Conservation (phyloP, 345 rosid species). For the Eucalyptus shirleyi region DNA sequence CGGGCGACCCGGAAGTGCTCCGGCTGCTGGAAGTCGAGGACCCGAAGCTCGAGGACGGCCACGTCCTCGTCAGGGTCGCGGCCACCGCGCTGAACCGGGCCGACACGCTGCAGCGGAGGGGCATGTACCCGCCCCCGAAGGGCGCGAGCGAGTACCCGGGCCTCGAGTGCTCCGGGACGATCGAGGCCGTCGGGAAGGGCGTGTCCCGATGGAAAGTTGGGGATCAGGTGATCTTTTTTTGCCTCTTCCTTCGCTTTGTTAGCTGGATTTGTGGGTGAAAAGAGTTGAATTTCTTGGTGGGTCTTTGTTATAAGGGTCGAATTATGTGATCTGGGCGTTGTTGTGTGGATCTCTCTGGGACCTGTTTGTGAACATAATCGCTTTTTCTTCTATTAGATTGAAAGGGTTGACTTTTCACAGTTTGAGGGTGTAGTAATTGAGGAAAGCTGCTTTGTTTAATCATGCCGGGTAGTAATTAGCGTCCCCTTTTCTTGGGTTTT, state of each 20-base stretch:
- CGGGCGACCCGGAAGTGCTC: constrained; percentile 75
- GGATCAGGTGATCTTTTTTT: constrained; percentile 36
- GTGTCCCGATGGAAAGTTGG: constrained; percentile 81
- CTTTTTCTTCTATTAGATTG: not conserved
- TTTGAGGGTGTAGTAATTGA: not conserved
- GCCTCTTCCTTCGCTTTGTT: not conserved
- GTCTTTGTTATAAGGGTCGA: not conserved
- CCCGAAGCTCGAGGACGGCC: constrained; percentile 52
- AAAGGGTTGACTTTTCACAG: not conserved
- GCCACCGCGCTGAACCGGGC: constrained; percentile 80
- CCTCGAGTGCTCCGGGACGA: constrained; percentile 82
- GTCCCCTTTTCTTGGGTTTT: not conserved
- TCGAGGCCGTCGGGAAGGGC: constrained; percentile 39
- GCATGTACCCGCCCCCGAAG: constrained; percentile 64
- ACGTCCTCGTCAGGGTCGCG: constrained; percentile 57
- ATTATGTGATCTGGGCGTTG: not conserved
- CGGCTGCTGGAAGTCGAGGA: constrained; percentile 61
- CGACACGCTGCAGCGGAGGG: constrained; percentile 65
- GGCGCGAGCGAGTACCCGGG: constrained; percentile 67
- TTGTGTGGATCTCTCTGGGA: not conserved
- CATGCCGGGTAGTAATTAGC: not conserved
- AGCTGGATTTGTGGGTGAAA: not conserved
- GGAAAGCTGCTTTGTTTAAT: not conserved
- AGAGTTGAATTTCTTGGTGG: not conserved
- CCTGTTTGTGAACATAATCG: not conserved